These are phyloP conservation scores for Cyclotella baltica DNA, from an alignment of 108 stramenopile genomes.

Conservation along the genomic window DNA sequence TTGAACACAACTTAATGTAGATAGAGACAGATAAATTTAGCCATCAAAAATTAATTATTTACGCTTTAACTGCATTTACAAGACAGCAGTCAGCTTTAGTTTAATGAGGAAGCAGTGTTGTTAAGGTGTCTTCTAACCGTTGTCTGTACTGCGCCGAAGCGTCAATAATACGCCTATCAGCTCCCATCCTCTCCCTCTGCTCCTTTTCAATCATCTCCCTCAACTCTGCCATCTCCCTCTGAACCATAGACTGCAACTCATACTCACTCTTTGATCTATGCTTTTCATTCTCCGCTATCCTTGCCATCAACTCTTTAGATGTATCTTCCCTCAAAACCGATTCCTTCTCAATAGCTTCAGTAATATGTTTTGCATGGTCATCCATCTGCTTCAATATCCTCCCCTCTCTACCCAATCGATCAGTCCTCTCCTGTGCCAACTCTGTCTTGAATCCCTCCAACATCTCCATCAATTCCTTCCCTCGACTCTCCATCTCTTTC, in stretches of 20 bases:
- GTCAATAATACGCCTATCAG: conserved; percentile 88
- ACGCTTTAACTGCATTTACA: no score
- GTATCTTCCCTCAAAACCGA: conserved; percentile 74
- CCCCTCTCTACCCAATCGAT: conserved; percentile 86
- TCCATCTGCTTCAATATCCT: conserved; percentile 89
- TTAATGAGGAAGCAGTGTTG: no score
- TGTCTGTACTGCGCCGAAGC: neutral
- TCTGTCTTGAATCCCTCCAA: conserved; percentile 65
- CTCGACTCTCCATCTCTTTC: conserved; percentile 54
- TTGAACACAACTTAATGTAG: conserved; percentile 70
- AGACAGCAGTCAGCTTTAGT: no score
- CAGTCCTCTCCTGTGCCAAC: conserved; percentile 80
- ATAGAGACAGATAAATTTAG: no score
- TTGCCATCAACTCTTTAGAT: conserved; percentile 64
- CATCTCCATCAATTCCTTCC: conserved; percentile 62
- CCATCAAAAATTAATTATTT: no score
- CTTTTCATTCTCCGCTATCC: conserved; percentile 71
- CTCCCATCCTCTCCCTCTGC: conserved; percentile 73
- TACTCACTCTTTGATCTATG: conserved; percentile 68
- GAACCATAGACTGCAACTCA: conserved; percentile 70
- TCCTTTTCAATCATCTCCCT: conserved; percentile 75
- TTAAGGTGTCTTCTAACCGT: neutral
- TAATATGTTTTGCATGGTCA: conserved; percentile 79
- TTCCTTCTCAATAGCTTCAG: conserved; percentile 71
- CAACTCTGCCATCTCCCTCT: conserved; percentile 76